Percentiles rank a stretch among this genome's conserved stretches.
phyloP scores from a whole-genome alignment of 371 early-diverging fungal species.

The Mucor racemosus region DNA sequence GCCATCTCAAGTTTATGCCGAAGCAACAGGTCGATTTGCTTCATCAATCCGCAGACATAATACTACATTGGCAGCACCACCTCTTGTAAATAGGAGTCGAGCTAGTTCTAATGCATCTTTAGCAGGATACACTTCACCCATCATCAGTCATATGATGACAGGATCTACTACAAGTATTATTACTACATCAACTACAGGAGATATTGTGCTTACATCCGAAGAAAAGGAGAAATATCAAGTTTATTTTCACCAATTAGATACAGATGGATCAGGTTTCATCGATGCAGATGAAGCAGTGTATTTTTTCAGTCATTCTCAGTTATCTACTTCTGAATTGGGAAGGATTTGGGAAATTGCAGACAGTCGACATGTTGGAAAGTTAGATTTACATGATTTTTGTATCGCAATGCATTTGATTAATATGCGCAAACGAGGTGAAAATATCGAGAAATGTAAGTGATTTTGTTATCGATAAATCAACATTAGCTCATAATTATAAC shows the following conservation, averaged over 20 bases:
- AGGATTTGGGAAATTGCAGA: constrained; percentile 41
- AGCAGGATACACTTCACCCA: constrained; percentile 6
- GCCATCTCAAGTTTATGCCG: constrained; percentile 53
- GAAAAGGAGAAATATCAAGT: too few relatives aligned
- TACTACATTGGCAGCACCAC: not conserved
- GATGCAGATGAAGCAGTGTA: constrained; percentile 38
- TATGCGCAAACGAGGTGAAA: constrained; percentile 13
- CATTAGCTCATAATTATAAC: not conserved
- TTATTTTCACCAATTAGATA: constrained; percentile 20
- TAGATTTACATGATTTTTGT: constrained; percentile 24
- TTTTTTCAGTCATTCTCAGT: constrained; percentile 73
- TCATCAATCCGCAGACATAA: constrained; percentile 3
- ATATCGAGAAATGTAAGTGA: constrained; percentile 18
- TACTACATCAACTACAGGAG: not conserved
- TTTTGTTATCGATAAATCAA: not conserved
- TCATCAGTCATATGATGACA: constrained; percentile 3
- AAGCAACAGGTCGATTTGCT: constrained; percentile 38
- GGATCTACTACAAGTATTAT: not conserved
- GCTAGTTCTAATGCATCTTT: not conserved
- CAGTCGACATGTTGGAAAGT: constrained; percentile 10
- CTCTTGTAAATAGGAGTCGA: constrained; percentile 1
- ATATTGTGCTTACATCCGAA: not conserved
- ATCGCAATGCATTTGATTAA: constrained; percentile 30
- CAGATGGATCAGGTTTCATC: constrained; percentile 8
- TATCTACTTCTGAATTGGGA: constrained; percentile 62